Percentiles rank a stretch among this genome's conserved stretches.
phyloP scores from a whole-genome alignment of 2,329 filamentous ascomycete species.

The Claviceps monticola region DNA sequence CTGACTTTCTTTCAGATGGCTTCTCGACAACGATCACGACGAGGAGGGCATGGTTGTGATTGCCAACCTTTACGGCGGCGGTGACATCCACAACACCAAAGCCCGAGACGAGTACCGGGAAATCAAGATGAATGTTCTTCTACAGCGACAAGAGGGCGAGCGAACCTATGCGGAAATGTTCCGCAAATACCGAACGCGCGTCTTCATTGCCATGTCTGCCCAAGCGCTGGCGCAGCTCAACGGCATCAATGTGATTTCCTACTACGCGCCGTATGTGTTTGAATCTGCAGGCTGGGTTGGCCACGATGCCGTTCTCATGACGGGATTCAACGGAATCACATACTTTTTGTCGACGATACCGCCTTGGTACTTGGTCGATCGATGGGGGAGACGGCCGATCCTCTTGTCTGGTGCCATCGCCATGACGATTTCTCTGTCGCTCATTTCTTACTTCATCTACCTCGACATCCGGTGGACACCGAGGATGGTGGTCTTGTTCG shows the following conservation, averaged over 20 bases:
- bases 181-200: slow-evolving; percentile 74
- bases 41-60: slow-evolving; percentile 98
- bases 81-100: slow-evolving; percentile 86
- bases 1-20: slow-evolving; percentile 49
- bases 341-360: slow-evolving; percentile 88
- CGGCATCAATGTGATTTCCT: slow-evolving; percentile 98
- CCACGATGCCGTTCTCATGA: slow-evolving; percentile 87
- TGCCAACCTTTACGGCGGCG: slow-evolving; percentile 89
- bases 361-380: slow-evolving; percentile 93
- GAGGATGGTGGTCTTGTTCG: slow-evolving; percentile 76
- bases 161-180: slow-evolving; percentile 91
- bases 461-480: slow-evolving; percentile 69
- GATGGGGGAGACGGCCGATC: slow-evolving; percentile 79
- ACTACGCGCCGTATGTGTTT: slow-evolving; percentile 93
- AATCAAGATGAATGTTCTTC: slow-evolving; percentile 94
- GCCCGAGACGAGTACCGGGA: slow-evolving; percentile 93
- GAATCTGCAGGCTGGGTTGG: slow-evolving; percentile 94
- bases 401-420: slow-evolving; percentile 77
- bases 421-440: slow-evolving; percentile 77
- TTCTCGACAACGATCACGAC: slow-evolving; percentile 93
- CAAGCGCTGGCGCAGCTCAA: slow-evolving; percentile 93
- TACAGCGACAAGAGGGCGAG: slow-evolving; percentile 90
- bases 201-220: slow-evolving; percentile 97
- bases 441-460: slow-evolving; percentile 92
- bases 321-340: slow-evolving; percentile 81